Evolutionary conservation across 495 filamentous ascomycete species (phyloP), one percentile per base, ranked within the genome.

Genomic region (Cercophora samala): DNA sequence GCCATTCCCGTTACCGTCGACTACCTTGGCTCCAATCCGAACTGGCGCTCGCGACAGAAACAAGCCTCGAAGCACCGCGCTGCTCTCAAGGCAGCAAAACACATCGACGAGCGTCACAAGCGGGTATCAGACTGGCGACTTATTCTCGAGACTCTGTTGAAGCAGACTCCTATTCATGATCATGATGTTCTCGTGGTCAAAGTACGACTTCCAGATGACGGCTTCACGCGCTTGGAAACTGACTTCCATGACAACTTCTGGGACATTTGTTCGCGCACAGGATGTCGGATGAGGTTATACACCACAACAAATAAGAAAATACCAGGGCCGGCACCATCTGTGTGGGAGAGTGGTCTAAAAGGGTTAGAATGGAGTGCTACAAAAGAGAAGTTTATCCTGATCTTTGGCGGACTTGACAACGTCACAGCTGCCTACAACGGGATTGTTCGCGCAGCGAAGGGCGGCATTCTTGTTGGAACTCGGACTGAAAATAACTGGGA

Each of bases 111-210:
- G 17, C 56, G 26, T 17, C 37, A 46, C 37, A 4, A 64, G 68
- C 11, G 19, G 25, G 15, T 18, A 13, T 1, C 9, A 52, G 74
- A 77, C 65, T 77, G 75, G 75, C 74, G 75, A 19, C 17, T 23
- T 51, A 65, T 69, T 24, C 71, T 77, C 46, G 55, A 64, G 26
- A 42, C 61, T 19, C 70, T 77, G 25, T 54, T 53, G n/a, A 53
- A 65, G 2, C 64, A 24, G 55, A 76, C 69, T 0, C 74, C 72
- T n/a, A 60, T n/a, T 13, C 19, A 55, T 42, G 58, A 60, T 9
- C n/a, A 25, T 42, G 18, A 24, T 22, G 23, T 61, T 13, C 26
- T 46, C 15, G 53, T 54, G 3, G 61, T 73, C 60, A 75, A 68
- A 51, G 64, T 76, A 54, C 25, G 65, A 37, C 5, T 75, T 0